These are phyloP conservation scores for Sungouiella thailandica DNA, from an alignment of 805 yeast genomes.

Conservation along the genomic window DNA sequence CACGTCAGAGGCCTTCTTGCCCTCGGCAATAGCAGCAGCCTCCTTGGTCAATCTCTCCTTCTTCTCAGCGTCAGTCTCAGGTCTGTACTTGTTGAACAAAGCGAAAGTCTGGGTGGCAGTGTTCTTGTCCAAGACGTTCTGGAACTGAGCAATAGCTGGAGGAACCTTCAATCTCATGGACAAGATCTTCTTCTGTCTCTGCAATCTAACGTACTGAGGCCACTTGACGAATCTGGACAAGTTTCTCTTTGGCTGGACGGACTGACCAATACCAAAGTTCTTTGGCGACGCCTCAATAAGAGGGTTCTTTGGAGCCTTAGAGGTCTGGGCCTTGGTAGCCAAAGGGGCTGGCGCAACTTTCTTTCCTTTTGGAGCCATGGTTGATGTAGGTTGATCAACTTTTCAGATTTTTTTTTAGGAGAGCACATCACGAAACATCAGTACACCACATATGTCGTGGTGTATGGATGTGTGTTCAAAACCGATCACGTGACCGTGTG, in stretches of 20 bases:
- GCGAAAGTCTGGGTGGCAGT: slow-evolving; percentile 96
- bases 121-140: slow-evolving; percentile 95
- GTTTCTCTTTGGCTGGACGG: slow-evolving; percentile 93
- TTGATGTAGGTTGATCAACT: slow-evolving; percentile 9
- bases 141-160: slow-evolving; percentile 97
- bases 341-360: slow-evolving; percentile 99
- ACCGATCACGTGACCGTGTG: slow-evolving; percentile 5
- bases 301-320: slow-evolving; percentile 17
- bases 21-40: slow-evolving; percentile 98
- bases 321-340: slow-evolving; percentile 56
- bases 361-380: slow-evolving; percentile 47
- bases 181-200: slow-evolving; percentile 98
- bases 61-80: slow-evolving; percentile 96
- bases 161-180: slow-evolving; percentile 97
- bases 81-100: slow-evolving; percentile 98
- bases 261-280: slow-evolving; percentile 96
- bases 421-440: too few species aligned
- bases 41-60: slow-evolving; percentile 98
- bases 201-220: slow-evolving; percentile 98
- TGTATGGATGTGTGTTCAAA: slow-evolving; percentile 10
- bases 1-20: slow-evolving; percentile 94
- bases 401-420: slow-evolving; percentile 5
- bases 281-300: slow-evolving; percentile 77
- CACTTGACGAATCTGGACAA: slow-evolving; percentile 96
- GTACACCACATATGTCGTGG: slow-evolving; percentile 1